Percentiles rank a stretch among this genome's conserved stretches.
These are phyloP conservation scores for Naumovozyma baii DNA, from an alignment of 805 yeast species.

Conservation along the genomic window DNA sequence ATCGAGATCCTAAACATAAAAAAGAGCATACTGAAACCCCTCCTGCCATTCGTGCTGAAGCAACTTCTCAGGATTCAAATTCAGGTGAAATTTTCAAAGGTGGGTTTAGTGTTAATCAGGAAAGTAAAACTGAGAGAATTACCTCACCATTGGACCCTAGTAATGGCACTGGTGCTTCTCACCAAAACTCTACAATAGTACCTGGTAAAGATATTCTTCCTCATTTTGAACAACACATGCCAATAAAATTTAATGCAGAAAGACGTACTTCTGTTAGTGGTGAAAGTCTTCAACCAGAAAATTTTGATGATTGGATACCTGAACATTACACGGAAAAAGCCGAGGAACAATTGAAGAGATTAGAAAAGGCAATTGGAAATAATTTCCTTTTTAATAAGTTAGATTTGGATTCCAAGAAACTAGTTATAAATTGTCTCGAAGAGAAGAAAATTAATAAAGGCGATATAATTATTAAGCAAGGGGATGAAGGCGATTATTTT, in stretches of 20 bases:
- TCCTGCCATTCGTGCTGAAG: neutral
- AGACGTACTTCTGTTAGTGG: conserved; percentile 89
- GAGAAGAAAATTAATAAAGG: conserved; percentile 55
- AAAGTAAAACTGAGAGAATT: conserved; percentile 1
- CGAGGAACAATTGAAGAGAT: conserved; percentile 53
- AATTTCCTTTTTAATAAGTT: conserved; percentile 80
- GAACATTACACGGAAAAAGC: conserved; percentile 45
- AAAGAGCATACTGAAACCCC: conserved; percentile 1
- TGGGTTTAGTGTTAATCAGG: conserved; percentile 2
- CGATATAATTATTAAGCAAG: conserved; percentile 34
- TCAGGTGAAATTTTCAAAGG: conserved; percentile 2
- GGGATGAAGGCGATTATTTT: conserved; percentile 21
- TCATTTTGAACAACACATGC: neutral
- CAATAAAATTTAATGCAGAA: conserved; percentile 54
- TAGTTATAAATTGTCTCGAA: conserved; percentile 76
- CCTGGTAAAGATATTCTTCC: neutral
- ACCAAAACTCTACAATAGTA: neutral
- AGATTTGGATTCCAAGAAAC: conserved; percentile 64
- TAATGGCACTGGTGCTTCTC: neutral
- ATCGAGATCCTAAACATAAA: conserved; percentile 43
- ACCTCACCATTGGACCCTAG: conserved; percentile 4
- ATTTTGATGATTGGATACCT: conserved; percentile 71
- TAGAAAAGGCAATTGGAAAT: conserved; percentile 61
- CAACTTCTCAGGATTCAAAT: neutral
- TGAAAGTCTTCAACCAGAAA: conserved; percentile 72